phyloP scores from a whole-genome alignment of 768 basidiomycete species.

The Auriscalpium microsporum region DNA sequence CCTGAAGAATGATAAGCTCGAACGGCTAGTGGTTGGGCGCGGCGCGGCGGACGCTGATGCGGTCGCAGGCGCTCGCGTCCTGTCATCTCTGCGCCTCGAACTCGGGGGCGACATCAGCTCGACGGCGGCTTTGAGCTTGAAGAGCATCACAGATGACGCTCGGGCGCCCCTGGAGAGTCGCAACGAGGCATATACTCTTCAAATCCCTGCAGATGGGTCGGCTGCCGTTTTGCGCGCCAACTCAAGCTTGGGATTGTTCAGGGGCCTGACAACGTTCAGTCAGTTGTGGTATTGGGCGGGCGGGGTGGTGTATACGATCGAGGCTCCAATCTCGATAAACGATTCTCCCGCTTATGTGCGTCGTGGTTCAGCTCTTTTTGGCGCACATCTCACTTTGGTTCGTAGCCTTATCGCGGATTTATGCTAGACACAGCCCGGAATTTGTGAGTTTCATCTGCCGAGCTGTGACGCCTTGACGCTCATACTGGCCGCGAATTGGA shows the following conservation, averaged over 20 bases:
- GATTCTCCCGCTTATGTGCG: slow-evolving; percentile 62
- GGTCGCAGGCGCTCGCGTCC: slow-evolving; percentile 32
- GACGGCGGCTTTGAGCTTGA: background rate
- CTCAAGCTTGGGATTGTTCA: slow-evolving; percentile 56
- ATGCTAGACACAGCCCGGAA: slow-evolving; percentile 76
- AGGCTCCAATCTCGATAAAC: slow-evolving; percentile 49
- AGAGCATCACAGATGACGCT: slow-evolving; percentile 38
- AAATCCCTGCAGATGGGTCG: slow-evolving; percentile 44
- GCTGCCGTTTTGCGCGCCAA: slow-evolving; percentile 50
- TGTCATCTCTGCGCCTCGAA: slow-evolving; percentile 21
- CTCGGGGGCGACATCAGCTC: background rate
- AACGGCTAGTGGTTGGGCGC: slow-evolving; percentile 51
- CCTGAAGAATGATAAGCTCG: slow-evolving; percentile 45
- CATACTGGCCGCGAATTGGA: slow-evolving; percentile 6
- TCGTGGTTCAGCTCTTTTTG: slow-evolving; percentile 4
- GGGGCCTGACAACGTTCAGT: slow-evolving; percentile 70
- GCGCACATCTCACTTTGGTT: background rate
- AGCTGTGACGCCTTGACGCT: too few relatives aligned
- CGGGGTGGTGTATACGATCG: slow-evolving; percentile 41
- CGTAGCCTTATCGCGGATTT: slow-evolving; percentile 62
- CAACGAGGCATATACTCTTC: slow-evolving; percentile 53
- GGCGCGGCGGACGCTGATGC: slow-evolving; percentile 36
- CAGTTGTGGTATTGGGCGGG: slow-evolving; percentile 51
- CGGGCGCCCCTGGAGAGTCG: slow-evolving; percentile 40
- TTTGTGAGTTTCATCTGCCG: slow-evolving; percentile 32